Percentiles rank a stretch among this genome's conserved stretches.
Conservation (phyloP, 176 grass and related monocot species). For the Panicum miliaceum region DNA sequence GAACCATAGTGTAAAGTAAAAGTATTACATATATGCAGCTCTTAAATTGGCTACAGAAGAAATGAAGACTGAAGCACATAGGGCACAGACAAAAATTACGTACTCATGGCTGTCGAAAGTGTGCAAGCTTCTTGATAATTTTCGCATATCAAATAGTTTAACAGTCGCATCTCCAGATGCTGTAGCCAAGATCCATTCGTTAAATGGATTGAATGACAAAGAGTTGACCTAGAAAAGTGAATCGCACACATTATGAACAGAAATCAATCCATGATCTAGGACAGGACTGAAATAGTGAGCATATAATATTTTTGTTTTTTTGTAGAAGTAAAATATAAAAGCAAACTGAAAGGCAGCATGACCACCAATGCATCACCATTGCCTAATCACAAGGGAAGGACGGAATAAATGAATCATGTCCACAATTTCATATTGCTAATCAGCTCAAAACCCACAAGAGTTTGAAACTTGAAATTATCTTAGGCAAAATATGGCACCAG, state of each 20-base stretch:
- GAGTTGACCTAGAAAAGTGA: slow-evolving; percentile 76
- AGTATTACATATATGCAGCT: not conserved
- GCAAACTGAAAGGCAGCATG: slow-evolving; percentile 16
- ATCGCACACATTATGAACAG: slow-evolving; percentile 9
- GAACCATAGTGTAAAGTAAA: not conserved
- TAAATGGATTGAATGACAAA: slow-evolving; percentile 93
- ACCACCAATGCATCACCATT: not conserved
- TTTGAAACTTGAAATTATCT: not conserved
- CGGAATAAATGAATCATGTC: not conserved
- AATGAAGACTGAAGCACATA: not conserved
- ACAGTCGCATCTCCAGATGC: slow-evolving; percentile 84
- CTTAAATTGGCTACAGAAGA: not conserved
- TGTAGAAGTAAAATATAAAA: slow-evolving; percentile 14
- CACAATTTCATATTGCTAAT: not conserved
- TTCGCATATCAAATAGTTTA: slow-evolving; percentile 88
- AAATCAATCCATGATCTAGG: not conserved
- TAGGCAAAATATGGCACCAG: not conserved
- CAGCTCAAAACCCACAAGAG: not conserved
- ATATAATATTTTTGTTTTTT: not conserved
- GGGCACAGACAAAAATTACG: not conserved
- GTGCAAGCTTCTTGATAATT: slow-evolving; percentile 78
- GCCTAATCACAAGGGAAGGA: not conserved
- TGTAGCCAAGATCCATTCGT: slow-evolving; percentile 94
- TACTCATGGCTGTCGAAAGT: slow-evolving; percentile 84
- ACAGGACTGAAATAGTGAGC: not conserved